These are phyloP conservation scores for Tricholoma sp. DNA, from an alignment of 768 basidiomycete species.

Conservation along the genomic window DNA sequence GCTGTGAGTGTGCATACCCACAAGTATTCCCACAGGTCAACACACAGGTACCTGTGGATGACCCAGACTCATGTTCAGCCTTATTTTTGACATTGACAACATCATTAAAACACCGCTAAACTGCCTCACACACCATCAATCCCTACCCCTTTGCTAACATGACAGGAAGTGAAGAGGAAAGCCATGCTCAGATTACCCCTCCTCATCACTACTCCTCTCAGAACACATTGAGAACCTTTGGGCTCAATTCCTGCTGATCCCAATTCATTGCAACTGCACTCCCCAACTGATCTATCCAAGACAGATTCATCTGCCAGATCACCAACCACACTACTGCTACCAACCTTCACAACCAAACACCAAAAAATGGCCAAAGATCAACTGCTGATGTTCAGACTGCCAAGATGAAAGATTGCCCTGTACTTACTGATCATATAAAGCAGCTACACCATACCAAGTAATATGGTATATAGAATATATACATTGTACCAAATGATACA, in stretches of 20 bases:
- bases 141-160: neutral
- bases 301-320: neutral
- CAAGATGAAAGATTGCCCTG: slow-evolving; percentile 15
- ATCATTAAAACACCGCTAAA: neutral
- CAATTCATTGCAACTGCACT: neutral
- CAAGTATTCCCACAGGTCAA: no score
- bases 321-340: neutral
- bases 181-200: neutral
- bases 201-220: neutral
- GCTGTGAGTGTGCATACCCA: no score
- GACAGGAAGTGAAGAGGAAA: neutral
- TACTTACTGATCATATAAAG: no score
- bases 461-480: no score
- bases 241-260: neutral
- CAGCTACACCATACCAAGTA: no score
- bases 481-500: no score
- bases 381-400: slow-evolving; percentile 4
- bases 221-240: neutral
- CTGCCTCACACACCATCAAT: neutral
- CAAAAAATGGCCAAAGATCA: neutral
- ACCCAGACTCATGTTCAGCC: no score
- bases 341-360: neutral
- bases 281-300: neutral
- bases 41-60: no score
- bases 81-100: neutral